Evolutionary conservation across 345 rosid species (phyloP), one percentile per base, ranked within the genome.

Genomic region (Rhodamnia argentea): DNA sequence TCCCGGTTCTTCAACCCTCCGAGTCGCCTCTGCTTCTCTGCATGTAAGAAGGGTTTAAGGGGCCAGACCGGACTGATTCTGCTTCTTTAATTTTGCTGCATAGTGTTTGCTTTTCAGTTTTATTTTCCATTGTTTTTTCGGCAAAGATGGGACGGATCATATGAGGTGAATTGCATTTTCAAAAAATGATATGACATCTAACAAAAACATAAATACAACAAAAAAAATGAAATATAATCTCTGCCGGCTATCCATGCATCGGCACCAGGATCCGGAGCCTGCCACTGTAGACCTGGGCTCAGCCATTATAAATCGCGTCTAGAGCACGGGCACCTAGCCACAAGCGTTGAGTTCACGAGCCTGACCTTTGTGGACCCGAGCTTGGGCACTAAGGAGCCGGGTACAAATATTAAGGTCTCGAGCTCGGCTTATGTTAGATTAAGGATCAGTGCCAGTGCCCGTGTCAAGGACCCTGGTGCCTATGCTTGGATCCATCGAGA

Each of bases 361-460:
- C 3, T 0, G 2, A 0, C 6, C 23, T 32, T 10, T 2, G 5
- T 1, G 0, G 13, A 64, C 1, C 23, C 18, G 2, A 5, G 0
- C 3, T 64, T 4, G 1, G 13, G 6, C 37, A 2, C 3, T 0
- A 0, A 8, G 13, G 44, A 64, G 3, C 4, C 5, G 10, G 20
- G 13, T 12, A 64, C 0, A 2, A 1, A 0, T 0, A 29, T 12
- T 2, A 2, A 12, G 2, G 6, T 64, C 7, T 64, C 11, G 6
- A 64, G 24, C 6, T 32, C 0, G 1, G 13, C 78, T 64, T 64
- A 0, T 4, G 5, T 50, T 47, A 50, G 13, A 50, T 50, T 3
- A 2, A 10, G 50, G 52, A 50, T 10, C 52, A 2, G 13, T 50
- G 52, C 50, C 50, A 1, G 50, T 47, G 50, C 52, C 52, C 12